phyloP scores from a whole-genome alignment of 2,329 filamentous ascomycete species.

The Ceratocystis variospora region DNA sequence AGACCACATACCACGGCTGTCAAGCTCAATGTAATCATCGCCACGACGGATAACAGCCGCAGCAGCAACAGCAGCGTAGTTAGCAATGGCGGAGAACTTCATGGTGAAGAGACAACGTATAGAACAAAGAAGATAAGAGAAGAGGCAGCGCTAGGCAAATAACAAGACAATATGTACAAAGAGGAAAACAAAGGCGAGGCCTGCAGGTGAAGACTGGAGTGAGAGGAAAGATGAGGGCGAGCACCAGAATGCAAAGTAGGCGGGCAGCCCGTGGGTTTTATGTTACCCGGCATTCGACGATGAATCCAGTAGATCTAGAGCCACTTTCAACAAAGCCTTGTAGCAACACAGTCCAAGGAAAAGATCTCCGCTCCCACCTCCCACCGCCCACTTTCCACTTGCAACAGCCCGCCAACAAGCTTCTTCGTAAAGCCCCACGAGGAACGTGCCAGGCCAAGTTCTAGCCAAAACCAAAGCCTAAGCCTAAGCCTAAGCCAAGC shows the following conservation, averaged over 20 bases:
- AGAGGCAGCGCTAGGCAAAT: not conserved
- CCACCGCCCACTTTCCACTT: too few species aligned
- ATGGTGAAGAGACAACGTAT: slow-evolving; percentile 7
- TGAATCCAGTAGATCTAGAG: not conserved
- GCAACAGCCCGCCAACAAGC: not conserved
- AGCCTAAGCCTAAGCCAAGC: not conserved
- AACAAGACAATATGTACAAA: not conserved
- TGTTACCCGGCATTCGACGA: not conserved
- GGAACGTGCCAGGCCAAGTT: not conserved
- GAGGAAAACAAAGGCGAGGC: not conserved
- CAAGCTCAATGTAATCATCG: slow-evolving; percentile 11
- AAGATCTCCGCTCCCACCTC: not conserved
- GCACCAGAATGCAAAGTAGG: not conserved
- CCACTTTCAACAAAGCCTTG: not conserved
- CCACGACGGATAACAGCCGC: slow-evolving; percentile 18
- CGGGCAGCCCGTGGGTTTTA: slow-evolving; percentile 8
- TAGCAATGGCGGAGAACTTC: slow-evolving; percentile 16
- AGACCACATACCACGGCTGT: slow-evolving; percentile 14
- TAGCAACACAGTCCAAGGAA: not conserved
- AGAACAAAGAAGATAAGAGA: not conserved
- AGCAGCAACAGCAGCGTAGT: slow-evolving; percentile 15
- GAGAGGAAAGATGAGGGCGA: slow-evolving; percentile 7
- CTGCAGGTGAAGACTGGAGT: slow-evolving; percentile 9
- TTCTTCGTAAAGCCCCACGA: not conserved
- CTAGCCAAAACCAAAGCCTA: not conserved